Evolutionary conservation across 192 early-diverging fungal genomes (phyloP), one percentile per base, ranked within the genome.

Genomic region (Coemansia sp.): DNA sequence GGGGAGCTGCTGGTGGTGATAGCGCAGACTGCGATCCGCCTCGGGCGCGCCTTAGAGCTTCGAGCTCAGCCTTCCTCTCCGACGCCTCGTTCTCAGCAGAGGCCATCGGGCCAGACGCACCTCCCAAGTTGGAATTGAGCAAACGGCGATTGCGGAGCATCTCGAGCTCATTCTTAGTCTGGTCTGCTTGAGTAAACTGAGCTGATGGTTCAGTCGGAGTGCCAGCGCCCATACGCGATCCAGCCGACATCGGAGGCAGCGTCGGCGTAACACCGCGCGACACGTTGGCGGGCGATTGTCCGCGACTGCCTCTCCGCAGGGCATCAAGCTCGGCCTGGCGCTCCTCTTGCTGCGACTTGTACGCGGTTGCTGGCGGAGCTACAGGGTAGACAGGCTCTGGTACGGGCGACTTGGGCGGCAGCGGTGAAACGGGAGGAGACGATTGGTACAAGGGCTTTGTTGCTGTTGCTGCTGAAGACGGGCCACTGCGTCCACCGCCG

Each of bases 261-360:
- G 78, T 68, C 0, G 74, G 70, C 16, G 62, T 62, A 38, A 64
- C 68, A 27, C 67, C 65, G 8, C 80, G 66, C 7, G 68, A 68
- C 3, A 43, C 44, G 33, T 57, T 74, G 24, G 69, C 40, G 18
- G 72, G 68, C 29, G 80, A 83, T 12, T 74, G 69, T 15, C 69
- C 76, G 49, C 76, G 80, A 58, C 76, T 78, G 66, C 75, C 73
- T 46, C 76, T 72, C 50, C 86, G 76, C 41, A 87, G 71, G 7
- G 75, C 77, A 53, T 85, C 86, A 0, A 87, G 76, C 67, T 87
- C 86, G 1, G 74, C 69, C 58, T 77, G 72, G 3, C 83, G 75
- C 66, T 82, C 86, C n/a, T 79, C 69, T 39, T 81, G 73, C 64
- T 80, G 84, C 39, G 72, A 44, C 39, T 53, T 70, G 57, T 72